Evolutionary conservation across 2,329 filamentous ascomycete species (phyloP), one percentile per base, ranked within the genome.

Genomic region (Neofusicoccum parvum): DNA sequence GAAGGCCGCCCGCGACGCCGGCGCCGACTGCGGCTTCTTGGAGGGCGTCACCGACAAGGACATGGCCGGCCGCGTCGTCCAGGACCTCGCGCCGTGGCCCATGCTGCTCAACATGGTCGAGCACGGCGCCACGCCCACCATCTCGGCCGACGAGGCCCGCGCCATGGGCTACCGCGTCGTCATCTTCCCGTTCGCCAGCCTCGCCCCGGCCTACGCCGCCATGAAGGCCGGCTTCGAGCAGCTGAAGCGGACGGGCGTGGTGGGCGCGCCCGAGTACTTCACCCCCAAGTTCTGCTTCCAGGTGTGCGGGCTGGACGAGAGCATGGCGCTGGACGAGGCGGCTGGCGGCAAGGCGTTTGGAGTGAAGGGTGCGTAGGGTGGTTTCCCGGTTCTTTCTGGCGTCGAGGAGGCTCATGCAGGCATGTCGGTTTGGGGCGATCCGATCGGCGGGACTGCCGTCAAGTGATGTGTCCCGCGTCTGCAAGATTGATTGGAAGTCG

Each of bases 121-220:
- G 67, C 76, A 80, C 65, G 80, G 86, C 1, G 80, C 82, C 27
- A 86, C 83, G 27, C 87, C 87, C 0, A 78, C 83, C 32, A 82
- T 85, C 60, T 82, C 80, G 1, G 81, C 81, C 2, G 74, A 81
- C 0, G 83, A 88, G 69, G 86, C 86, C 7, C 79, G 79, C 67
- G 77, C 82, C 46, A 79, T 87, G 70, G 87, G 87, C 0, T 89
- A 85, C 74, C 80, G 81, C 66, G 80, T 89, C 65, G 83, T 87
- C 53, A 88, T 89, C 65, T 86, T 85, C 70, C 85, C 85, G 4
- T 82, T 81, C 56, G 75, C 81, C 7, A 78, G 81, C 0, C 73
- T 87, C 46, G 83, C 79, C 12, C 81, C 83, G 5, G 83, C 80
- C 0, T 82, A 81, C 62, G 67, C 74, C 9, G 81, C 79, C 5